Evolutionary conservation across 2,329 filamentous ascomycete genomes (phyloP), one percentile per base, ranked within the genome.

Genomic region (Dothistroma septosporum): DNA sequence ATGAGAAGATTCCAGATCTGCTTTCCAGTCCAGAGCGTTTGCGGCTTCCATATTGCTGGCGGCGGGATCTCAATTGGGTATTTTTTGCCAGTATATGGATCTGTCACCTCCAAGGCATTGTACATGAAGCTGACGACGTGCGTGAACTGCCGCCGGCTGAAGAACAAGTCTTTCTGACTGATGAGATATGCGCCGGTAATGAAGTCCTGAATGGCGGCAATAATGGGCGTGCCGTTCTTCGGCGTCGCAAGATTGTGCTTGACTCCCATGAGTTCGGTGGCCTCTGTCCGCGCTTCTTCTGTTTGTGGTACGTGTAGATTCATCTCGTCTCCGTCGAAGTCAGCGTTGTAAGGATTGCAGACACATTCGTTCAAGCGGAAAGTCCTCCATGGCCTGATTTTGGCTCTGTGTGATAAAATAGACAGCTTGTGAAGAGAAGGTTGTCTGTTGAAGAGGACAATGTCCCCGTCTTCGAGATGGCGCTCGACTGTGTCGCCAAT

Each of bases 271-370:
- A 99, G 79, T 67, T 93, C 92, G 70, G 95, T 95, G 0, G 94
- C 94, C 76, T 99, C 94, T 2, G 93, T 91, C 60, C 94, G 85
- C 11, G 94, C 93, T 76, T 99, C 94, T 78, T 99, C 94, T 0
- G 94, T 97, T 74, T 99, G 94, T 1, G 94, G 94, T 16, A 99
- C 92, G 76, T 99, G 94, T 53, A 99, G 78, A 70, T 99, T 99
- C 94, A 99, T 99, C 76, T 99, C 94, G 69, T 99, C 94, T 62
- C 94, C 94, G 70, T 99, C 94, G 68, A 99, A 99, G 84, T 99
- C 94, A 59, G 94, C 94, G 69, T 99, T 99, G 81, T 99, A 99
- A 3, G 94, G 94, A 63, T 90, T 92, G 77, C 94, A 99, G 1
- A 96, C 94, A 84, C 94, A 99, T 75, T 99, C 94, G 73, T 99